Conservation (phyloP, 257 asterid genomes). For the Capsicum chinense region DNA sequence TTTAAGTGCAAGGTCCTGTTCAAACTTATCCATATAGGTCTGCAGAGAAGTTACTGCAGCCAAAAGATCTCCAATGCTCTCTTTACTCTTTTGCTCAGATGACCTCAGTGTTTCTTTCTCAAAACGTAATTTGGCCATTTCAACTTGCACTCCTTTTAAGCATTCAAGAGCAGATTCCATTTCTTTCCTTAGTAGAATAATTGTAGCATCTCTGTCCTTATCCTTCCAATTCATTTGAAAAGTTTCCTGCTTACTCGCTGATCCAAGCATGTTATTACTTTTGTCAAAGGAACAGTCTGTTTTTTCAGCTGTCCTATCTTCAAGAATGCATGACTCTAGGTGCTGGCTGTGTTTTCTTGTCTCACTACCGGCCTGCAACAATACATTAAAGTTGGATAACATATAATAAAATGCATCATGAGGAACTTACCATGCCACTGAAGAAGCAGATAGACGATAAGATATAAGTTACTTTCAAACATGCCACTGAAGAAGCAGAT, state of each 20-base stretch:
- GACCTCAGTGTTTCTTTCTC: constrained; percentile 66
- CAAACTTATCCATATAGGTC: constrained; percentile 59
- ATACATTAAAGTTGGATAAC: constrained; percentile 32
- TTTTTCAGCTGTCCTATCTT: constrained; percentile 35
- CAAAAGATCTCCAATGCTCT: constrained; percentile 52
- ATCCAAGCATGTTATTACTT: constrained; percentile 30
- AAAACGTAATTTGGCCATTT: constrained; percentile 57
- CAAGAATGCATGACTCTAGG: constrained; percentile 33
- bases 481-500: constrained; percentile 24
- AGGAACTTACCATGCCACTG: constrained; percentile 19
- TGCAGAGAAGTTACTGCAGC: constrained; percentile 56
- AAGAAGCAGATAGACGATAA: constrained; percentile 26
- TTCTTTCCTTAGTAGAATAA: constrained; percentile 70
- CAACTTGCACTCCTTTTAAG: constrained; percentile 69
- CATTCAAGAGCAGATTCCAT: constrained; percentile 68
- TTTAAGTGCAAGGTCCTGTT: constrained; percentile 55
- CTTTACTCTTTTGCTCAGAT: constrained; percentile 57
- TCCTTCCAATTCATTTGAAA: constrained; percentile 41
- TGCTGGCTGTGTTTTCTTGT: constrained; percentile 41
- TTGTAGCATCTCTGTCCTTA: constrained; percentile 55
- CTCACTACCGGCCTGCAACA: constrained; percentile 73
- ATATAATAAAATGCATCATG: constrained; percentile 26
- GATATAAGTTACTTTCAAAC: constrained; percentile 23
- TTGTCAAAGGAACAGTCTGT: constrained; percentile 24
- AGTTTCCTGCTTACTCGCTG: constrained; percentile 30